Conservation (phyloP, 1,284 basidiomycete species). For the Schizophyllum amplum region DNA sequence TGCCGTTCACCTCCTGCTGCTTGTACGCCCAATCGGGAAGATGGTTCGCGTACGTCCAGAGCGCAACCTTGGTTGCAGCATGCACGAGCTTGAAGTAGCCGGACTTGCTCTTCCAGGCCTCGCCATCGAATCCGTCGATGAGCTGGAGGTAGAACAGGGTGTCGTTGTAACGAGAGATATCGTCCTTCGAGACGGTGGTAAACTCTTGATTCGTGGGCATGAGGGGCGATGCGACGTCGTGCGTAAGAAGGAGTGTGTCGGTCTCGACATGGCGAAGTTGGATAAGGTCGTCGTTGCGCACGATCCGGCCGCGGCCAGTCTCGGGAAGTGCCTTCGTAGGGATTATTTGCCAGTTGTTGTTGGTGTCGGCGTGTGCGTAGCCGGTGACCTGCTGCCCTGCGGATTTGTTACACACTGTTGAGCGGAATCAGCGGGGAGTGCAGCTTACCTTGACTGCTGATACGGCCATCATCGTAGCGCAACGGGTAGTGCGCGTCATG, state of each 20-base stretch:
- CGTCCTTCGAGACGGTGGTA: constrained; percentile 79
- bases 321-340: constrained; percentile 90
- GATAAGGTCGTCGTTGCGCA: constrained; percentile 83
- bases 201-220: constrained; percentile 99
- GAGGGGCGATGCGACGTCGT: constrained; percentile 95
- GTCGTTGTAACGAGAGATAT: constrained; percentile 71
- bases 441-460: constrained; percentile 79
- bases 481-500: constrained; percentile 87
- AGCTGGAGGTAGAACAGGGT: constrained; percentile 79
- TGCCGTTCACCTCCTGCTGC: constrained; percentile 97
- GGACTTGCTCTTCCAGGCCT: constrained; percentile 86
- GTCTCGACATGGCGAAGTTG: constrained; percentile 89
- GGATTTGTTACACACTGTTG: constrained; percentile 4
- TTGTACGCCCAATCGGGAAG: constrained; percentile 96
- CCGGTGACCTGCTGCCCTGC: constrained; percentile 97
- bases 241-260: constrained; percentile 79
- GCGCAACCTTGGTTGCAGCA: constrained; percentile 80
- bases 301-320: constrained; percentile 80
- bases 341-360: constrained; percentile 95
- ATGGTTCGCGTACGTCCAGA: constrained; percentile 86
- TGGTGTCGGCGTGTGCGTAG: constrained; percentile 87
- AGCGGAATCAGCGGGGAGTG: background rate
- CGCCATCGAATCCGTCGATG: constrained; percentile 64
- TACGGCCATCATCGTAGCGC: constrained; percentile 93
- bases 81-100: constrained; percentile 89